phyloP scores from a whole-genome alignment of 768 basidiomycete genomes.

The Suillus weaverae region DNA sequence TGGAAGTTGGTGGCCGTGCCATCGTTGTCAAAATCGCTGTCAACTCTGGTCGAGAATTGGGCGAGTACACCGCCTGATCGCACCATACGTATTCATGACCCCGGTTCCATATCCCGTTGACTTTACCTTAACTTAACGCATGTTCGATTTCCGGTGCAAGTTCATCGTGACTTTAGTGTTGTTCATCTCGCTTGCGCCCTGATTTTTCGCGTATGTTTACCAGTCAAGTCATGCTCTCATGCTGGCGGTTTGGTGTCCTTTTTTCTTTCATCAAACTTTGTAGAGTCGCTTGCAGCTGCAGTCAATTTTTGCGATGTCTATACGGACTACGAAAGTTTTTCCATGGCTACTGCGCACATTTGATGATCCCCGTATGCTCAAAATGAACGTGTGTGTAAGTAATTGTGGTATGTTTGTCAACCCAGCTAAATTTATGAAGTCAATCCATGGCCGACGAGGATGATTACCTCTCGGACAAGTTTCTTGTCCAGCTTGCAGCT shows the following conservation, averaged over 20 bases:
- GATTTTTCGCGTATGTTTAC: constrained; percentile 38
- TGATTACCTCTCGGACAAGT: constrained; percentile 89
- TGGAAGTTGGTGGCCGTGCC: constrained; percentile 80
- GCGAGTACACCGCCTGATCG: constrained; percentile 32
- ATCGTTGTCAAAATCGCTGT: constrained; percentile 97
- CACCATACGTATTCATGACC: constrained; percentile 13
- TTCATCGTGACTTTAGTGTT: constrained; percentile 35
- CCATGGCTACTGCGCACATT: constrained; percentile 25
- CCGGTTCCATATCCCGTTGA: constrained; percentile 25
- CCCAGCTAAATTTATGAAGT: constrained; percentile 1
- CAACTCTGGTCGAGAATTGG: constrained; percentile 65
- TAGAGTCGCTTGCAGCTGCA: constrained; percentile 30
- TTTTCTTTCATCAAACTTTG: constrained; percentile 30
- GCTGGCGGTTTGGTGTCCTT: constrained; percentile 48
- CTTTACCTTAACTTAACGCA: constrained; percentile 30
- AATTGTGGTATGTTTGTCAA: constrained; percentile 22
- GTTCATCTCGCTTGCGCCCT: constrained; percentile 30
- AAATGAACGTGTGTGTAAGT: neutral
- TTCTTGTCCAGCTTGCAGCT: constrained; percentile 47
- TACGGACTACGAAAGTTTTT: constrained; percentile 26
- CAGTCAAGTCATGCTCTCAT: constrained; percentile 30
- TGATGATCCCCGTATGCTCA: constrained; percentile 12
- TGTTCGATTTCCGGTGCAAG: constrained; percentile 18
- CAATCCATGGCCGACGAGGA: constrained; percentile 70
- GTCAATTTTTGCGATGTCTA: constrained; percentile 27